Base-by-base conservation (phyloP, 805 yeast species). In the Candida yuanshanica region DNA sequence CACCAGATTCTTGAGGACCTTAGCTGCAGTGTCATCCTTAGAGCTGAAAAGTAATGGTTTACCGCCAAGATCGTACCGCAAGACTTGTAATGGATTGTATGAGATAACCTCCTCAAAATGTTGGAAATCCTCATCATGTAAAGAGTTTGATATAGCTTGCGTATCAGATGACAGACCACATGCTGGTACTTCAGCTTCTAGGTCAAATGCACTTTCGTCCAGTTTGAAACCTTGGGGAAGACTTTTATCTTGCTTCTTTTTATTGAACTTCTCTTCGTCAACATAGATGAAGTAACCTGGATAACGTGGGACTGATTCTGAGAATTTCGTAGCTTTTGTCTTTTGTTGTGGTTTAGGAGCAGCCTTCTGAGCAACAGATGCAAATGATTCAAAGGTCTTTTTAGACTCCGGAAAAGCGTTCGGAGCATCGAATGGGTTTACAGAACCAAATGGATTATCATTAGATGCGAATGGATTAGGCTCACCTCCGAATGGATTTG, bases 1-100 rank as follows among this genome's bases (percentile, higher is more conserved):
- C 9, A 85, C 63, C 10, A 62, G 55, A 35, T 57, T 50, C 45
- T 54, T 55, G 6, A 51, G 44, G 12, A 77, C 65, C 35, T 72
- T 64, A 16, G 69, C 61, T 20, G 77, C 73, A 5, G 75, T 67
- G 1, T 69, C 72, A 45, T 80, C 91, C 35, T 68, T 73, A 8
- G 62, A 54, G 13, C 83, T 75, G 60, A 85, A 91, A 16, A 86
- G 62, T 20, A 93, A 64, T 3, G 97, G 96, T 33, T 64, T 64
- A 1, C 95, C 95, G 23, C 82, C 84, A 22, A 85, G 58, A 33
- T 89, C 88, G 61, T 91, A 90, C 42, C 99, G 74, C 26, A 93
- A 66, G 2, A 93, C 86, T 64, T 93, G 99, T 3, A 72, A 69
- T 4, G 97, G 90, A 55, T 93, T 93, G 55, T 83, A 83, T 11